phyloP scores from a whole-genome alignment of 192 early-diverging fungal genomes.

The Coemansia sp. region DNA sequence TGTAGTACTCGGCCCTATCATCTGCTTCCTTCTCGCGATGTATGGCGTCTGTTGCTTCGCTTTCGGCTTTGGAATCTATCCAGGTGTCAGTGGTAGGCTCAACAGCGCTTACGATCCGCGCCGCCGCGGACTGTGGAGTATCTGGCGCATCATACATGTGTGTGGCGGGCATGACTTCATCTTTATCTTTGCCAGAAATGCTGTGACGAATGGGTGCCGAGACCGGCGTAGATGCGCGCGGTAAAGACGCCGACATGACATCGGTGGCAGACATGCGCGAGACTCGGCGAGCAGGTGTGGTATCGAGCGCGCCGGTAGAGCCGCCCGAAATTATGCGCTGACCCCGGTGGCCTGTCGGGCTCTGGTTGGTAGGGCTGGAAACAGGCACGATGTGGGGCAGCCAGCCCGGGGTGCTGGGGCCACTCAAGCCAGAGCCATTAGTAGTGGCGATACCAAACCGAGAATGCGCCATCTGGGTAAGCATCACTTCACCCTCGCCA shows the following conservation, averaged over 20 bases:
- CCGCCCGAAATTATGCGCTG: constrained; percentile 27
- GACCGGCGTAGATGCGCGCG: constrained; percentile 18
- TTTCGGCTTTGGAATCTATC: constrained; percentile 11
- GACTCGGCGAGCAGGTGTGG: neutral
- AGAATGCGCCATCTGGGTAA: constrained; percentile 22
- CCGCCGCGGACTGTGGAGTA: constrained; percentile 23
- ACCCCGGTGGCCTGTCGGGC: constrained; percentile 18
- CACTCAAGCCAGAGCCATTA: neutral
- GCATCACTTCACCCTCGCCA: constrained; percentile 17
- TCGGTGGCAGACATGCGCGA: constrained; percentile 23
- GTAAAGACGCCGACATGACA: constrained; percentile 3
- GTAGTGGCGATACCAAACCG: constrained; percentile 6
- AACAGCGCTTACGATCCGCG: neutral
- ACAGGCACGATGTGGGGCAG: constrained; percentile 48
- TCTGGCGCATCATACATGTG: constrained; percentile 7
- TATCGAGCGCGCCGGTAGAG: constrained; percentile 14
- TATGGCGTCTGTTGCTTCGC: neutral
- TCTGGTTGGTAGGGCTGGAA: constrained; percentile 24
- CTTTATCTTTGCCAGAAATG: neutral
- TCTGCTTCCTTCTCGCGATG: no score
- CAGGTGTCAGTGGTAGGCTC: neutral
- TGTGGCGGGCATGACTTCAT: neutral
- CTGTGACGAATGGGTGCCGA: constrained; percentile 21
- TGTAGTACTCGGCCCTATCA: no score
- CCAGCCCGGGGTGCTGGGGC: constrained; percentile 40